phyloP scores from a whole-genome alignment of 768 basidiomycete species.

The Cubamyces sp. region DNA sequence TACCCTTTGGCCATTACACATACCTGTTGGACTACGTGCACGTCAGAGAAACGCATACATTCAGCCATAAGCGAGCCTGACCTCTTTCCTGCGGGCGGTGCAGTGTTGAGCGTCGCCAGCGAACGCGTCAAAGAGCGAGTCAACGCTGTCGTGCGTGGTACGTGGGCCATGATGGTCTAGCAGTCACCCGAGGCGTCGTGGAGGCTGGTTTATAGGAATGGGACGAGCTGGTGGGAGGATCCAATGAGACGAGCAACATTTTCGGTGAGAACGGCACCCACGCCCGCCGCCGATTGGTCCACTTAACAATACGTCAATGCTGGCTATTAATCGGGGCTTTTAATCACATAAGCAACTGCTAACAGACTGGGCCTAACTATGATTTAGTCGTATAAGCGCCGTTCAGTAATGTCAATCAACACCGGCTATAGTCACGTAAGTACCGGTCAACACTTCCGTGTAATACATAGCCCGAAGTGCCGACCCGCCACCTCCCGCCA shows the following conservation, averaged over 20 bases:
- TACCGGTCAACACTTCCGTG: too few species aligned
- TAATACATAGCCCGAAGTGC: too few species aligned
- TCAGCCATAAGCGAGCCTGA: slow-evolving; percentile 25
- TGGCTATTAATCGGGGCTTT: too few species aligned
- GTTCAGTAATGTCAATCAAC: too few species aligned
- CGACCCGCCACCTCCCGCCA: too few species aligned
- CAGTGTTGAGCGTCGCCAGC: slow-evolving; percentile 49
- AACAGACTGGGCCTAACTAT: too few species aligned
- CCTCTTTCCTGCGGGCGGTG: slow-evolving; percentile 49
- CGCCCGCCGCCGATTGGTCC: neutral
- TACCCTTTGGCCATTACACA: neutral
- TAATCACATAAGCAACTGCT: too few species aligned
- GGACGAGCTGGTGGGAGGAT: slow-evolving; percentile 16
- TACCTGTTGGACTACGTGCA: slow-evolving; percentile 33
- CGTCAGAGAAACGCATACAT: slow-evolving; percentile 1
- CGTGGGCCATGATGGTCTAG: slow-evolving; percentile 24
- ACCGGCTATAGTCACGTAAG: too few species aligned
- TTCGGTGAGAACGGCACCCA: slow-evolving; percentile 17
- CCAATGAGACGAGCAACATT: slow-evolving; percentile 22
- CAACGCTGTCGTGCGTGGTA: slow-evolving; percentile 27
- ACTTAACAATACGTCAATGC: too few species aligned
- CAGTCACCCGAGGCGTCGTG: neutral
- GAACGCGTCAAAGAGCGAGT: slow-evolving; percentile 42
- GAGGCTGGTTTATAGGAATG: slow-evolving; percentile 5
- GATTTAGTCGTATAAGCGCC: too few species aligned